Evolutionary conservation across 75 land plant species (phyloP), one percentile per base, ranked within the genome.

Genomic region (Azolla pinnata): DNA sequence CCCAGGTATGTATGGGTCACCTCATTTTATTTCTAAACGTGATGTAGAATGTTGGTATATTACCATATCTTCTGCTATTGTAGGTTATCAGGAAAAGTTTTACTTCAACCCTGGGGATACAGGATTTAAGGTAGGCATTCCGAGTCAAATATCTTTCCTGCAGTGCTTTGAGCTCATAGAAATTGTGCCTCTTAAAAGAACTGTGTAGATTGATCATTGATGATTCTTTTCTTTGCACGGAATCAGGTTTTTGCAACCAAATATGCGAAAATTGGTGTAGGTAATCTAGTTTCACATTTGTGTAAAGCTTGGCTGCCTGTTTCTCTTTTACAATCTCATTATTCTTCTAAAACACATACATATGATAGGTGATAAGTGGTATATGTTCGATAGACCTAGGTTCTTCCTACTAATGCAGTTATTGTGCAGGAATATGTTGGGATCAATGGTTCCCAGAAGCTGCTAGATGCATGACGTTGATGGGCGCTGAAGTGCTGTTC

Each of bases 101-200:
- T 92, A 92, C 52, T 92, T 92, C 69, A 92, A 85, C 56, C 96
- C 90, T 10, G 97, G 97, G n/a, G 97, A 88, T 67, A 88, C 97
- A 54, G 97, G 97, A 33, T 88, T 92, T 57, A 88, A 92, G 96
- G 97, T 85, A 21, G 3, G n/a, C n/a, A n/a, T n/a, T n/a, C n/a
- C n/a, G n/a, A n/a, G n/a, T n/a, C n/a, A n/a, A n/a, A n/a, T n/a
- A n/a, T n/a, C n/a, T n/a, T n/a, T n/a, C n/a, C n/a, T n/a, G n/a
- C n/a, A n/a, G 61, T 56, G 4, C 16, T 44, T 1, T 20, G 8
- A 21, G 25, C 52, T 44, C 24, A 17, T 33, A 31, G 16, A n/a
- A 4, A 33, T 24, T 59, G 33, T 25, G 32, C 31, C 28, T 56
- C 28, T 23, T 26, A 7, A 18, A 50, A 18, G 4, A 47, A 20